Base-by-base conservation (phyloP, 805 yeast genomes). In the Candida wancherniae region DNA sequence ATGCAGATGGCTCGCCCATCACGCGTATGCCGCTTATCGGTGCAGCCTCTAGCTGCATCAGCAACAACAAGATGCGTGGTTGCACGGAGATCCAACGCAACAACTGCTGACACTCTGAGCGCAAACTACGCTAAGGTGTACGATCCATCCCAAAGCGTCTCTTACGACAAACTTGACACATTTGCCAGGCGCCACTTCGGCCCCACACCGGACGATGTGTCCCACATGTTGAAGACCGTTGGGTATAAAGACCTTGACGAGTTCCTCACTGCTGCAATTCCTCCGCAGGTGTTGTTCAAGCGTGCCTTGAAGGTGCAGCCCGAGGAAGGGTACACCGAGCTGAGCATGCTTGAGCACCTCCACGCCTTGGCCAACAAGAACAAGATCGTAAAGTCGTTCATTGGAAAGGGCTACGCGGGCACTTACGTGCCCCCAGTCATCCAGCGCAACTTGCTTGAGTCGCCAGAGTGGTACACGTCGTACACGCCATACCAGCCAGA, bases 401-500 rank as follows among this genome's bases (percentile, higher is more conserved):
- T 92, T 37, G 98, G 98, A 40, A 84, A 84, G 55, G 98, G 98
- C 23, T 92, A 90, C 60, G 83, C 85, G 47, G 94, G 94, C 37
- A 90, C 97, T 1, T 68, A 74, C 31, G 66, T 85, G 26, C 98
- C 98, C 0, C 82, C 94, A 2, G 96, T 90, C 20, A 84, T 92
- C 46, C 94, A 85, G 65, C 77, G 98, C 55, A 92, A 92, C 51
- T 60, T 92, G 36, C 65, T 92, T 35, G 98, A 92, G 59, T 77
- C 81, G 39, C 98, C 98, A 5, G 95, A 87, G 54, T 92, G 98
- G 98, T 92, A 92, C 68, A 92, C 98, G 13, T 86, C 97, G 1
- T 92, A 92, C 57, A 92, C 98, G 15, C 98, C 98, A 20, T 92
- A 92, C 58, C 98, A 92, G 64, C 96, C 98, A 1, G 98, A 92